These are phyloP conservation scores for Eleusine coracana DNA, from an alignment of 176 grass and related monocot genomes.

Conservation along the genomic window DNA sequence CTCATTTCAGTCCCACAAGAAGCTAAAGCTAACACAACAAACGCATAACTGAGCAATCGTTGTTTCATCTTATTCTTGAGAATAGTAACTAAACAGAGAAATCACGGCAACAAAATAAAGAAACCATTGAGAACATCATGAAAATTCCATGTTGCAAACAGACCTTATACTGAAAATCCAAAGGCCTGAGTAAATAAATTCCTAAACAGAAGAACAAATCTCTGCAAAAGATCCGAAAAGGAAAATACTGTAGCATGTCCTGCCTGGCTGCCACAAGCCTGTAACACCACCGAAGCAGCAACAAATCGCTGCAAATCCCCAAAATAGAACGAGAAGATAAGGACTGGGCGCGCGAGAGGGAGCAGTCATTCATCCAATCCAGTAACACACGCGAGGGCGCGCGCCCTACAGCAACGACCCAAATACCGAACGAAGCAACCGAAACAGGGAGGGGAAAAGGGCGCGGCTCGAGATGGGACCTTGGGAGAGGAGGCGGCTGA, in stretches of 20 bases:
- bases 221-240: background rate
- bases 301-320: slow-evolving; percentile 37
- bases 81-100: background rate
- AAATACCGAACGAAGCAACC: background rate
- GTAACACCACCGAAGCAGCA: slow-evolving; percentile 10
- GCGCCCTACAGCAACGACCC: background rate
- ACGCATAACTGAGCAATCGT: background rate
- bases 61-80: background rate
- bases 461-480: slow-evolving; percentile 44
- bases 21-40: background rate
- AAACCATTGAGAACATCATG: background rate
- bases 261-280: background rate
- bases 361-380: slow-evolving; percentile 25
- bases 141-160: background rate
- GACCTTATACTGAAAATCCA: background rate
- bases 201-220: slow-evolving; percentile 28
- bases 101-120: background rate
- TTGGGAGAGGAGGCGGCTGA: slow-evolving; percentile 93
- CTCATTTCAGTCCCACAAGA: background rate
- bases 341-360: background rate
- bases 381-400: background rate
- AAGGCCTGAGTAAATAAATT: background rate
- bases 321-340: background rate
- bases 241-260: background rate
- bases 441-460: background rate